Percentiles rank a stretch among this genome's conserved stretches.
These are phyloP conservation scores for Gomphus bonarii DNA, from an alignment of 1,284 basidiomycete genomes.

Conservation along the genomic window DNA sequence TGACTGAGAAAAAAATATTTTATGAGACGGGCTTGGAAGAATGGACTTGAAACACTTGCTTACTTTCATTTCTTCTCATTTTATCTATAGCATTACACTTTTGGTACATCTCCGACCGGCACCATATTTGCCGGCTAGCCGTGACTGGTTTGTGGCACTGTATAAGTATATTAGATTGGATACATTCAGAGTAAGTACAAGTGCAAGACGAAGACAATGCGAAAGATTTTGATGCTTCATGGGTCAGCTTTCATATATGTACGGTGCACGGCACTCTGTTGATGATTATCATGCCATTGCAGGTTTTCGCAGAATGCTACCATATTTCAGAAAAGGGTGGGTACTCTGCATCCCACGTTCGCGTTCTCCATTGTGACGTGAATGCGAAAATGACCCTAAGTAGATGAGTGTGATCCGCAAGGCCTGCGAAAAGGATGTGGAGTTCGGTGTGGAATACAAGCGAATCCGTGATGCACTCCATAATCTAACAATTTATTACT, in stretches of 20 bases:
- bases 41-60: background rate
- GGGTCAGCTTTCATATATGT: conserved; percentile 23
- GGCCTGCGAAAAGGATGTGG: conserved; percentile 54
- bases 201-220: background rate
- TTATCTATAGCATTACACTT: background rate
- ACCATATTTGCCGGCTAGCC: background rate
- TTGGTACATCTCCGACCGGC: background rate
- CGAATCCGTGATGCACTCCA: background rate
- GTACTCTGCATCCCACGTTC: conserved; percentile 17
- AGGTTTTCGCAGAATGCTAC: conserved; percentile 77
- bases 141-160: background rate
- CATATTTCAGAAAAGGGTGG: conserved; percentile 73
- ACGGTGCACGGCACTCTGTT: conserved; percentile 1
- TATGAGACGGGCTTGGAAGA: too few species aligned
- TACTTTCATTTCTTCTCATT: background rate
- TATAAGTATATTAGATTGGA: too few species aligned
- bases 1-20: background rate
- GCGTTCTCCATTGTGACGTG: background rate
- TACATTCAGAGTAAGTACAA: background rate
- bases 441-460: conserved; percentile 43
- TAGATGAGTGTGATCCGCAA: conserved; percentile 71
- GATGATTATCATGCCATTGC: conserved; percentile 11
- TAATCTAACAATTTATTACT: background rate
- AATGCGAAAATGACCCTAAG: background rate
- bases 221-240: conserved; percentile 47